Evolutionary conservation across 148 eudicot species (phyloP), one percentile per base, ranked within the genome.

Genomic region (Agrostemma githago): DNA sequence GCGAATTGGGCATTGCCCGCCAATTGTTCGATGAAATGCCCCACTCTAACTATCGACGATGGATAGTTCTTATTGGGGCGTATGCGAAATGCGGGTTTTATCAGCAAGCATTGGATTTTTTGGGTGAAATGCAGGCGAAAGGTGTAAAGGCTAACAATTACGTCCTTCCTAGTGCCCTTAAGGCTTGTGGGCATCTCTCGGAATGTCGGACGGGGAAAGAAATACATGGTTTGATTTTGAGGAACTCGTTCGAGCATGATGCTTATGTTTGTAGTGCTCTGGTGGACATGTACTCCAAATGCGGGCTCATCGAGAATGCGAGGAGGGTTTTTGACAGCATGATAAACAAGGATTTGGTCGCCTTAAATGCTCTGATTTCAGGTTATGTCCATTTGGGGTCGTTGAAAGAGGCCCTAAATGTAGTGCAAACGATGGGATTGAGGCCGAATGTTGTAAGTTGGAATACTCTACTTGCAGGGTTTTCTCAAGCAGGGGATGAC

Each of bases 1-100:
- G 83, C n/a, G 83, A 81, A n/a, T 46, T 87, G 43, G 7, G 56
- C 1, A 38, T 59, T 80, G 95, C 95, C n/a, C 95, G 83, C 53
- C 80, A 88, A 70, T 61, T 93, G 90, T 93, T 93, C 54, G 98
- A 91, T 67, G 73, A 81, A 88, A 88, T 89, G 71, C 91, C 98
- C 37, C 64, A 80, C 58, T 43, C 79, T 73, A 87, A 89, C 26
- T 69, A 80, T 72, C 82, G 87, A 1, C 82, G 90, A 16, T 93
- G 97, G 98, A 85, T 88, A 4, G 91, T 84, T 19, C 82, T 91
- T 26, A 79, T 86, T 5, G 98, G 98, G 43, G 94, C 98, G n/a
- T 91, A 84, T 46, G 85, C 91, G 16, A 86, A 89, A 67, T 72
- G 76, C 20, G 95, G 95, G 53, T 89, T 82, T 83, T 83, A 86